These are phyloP conservation scores for Plantago major DNA, from an alignment of 257 asterid species.

Conservation along the genomic window DNA sequence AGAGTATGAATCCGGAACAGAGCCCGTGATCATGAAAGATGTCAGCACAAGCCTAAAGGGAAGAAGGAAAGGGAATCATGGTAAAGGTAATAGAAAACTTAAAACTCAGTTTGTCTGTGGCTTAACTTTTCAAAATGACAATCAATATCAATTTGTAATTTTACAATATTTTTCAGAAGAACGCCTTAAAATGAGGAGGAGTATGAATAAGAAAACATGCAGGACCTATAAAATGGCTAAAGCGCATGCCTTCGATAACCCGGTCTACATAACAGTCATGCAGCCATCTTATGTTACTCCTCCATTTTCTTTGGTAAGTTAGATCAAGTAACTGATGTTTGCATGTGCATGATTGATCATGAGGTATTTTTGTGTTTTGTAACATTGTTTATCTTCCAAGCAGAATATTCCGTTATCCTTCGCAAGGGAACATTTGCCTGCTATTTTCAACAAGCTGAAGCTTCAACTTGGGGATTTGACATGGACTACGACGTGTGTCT, in stretches of 20 bases:
- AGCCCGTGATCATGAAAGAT: background rate
- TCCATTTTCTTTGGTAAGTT: background rate
- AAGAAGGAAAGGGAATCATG: background rate
- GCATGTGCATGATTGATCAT: too few species aligned
- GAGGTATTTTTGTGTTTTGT: background rate
- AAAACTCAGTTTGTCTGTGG: too few species aligned
- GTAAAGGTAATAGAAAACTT: background rate
- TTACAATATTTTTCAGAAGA: background rate
- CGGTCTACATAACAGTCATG: background rate
- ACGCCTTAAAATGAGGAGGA: background rate
- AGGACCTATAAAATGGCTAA: conserved; percentile 2
- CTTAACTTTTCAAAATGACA: background rate
- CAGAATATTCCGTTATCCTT: background rate
- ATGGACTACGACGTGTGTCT: conserved; percentile 4
- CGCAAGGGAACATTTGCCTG: background rate
- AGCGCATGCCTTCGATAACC: background rate
- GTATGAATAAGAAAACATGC: background rate
- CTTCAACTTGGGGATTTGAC: background rate
- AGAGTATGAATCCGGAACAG: too few species aligned
- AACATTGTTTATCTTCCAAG: background rate
- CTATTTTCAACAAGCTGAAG: background rate
- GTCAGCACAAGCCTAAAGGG: background rate
- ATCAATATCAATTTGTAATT: background rate
- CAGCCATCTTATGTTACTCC: conserved; percentile 1
- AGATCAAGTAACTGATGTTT: background rate